Evolutionary conservation across 345 rosid species (phyloP).

Genomic region (Draba incana): DNA sequence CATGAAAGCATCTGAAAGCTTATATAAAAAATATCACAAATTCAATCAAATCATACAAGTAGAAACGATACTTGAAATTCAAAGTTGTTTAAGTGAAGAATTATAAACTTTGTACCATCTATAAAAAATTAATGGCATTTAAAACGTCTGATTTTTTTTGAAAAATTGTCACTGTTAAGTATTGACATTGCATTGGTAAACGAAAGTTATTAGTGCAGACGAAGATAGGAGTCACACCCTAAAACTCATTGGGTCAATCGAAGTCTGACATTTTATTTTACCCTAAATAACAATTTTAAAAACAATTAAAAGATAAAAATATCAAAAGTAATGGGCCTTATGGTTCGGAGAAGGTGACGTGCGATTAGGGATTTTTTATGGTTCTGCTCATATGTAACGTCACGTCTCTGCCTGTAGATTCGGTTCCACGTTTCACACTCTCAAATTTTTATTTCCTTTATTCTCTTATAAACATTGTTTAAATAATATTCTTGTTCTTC

Average conservation of each 20-base stretch:
- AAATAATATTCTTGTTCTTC: background rate
- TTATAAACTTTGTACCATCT: slow-evolving; percentile 10
- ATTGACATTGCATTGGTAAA: slow-evolving; percentile 49
- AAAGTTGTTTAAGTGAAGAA: slow-evolving; percentile 17
- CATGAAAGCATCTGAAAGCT: background rate
- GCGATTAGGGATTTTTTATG: slow-evolving; percentile 40
- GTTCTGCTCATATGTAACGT: slow-evolving; percentile 46
- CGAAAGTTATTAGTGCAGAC: slow-evolving; percentile 44
- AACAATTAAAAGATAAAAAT: background rate
- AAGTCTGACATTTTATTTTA: slow-evolving; percentile 46
- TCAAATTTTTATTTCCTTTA: background rate
- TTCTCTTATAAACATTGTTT: slow-evolving; percentile 8
- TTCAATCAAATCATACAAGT: too few relatives aligned
- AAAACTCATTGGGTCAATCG: slow-evolving; percentile 45
- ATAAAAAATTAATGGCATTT: slow-evolving; percentile 3
- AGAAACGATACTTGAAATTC: background rate
- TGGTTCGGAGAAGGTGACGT: slow-evolving; percentile 41
- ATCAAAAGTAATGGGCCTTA: slow-evolving; percentile 21
- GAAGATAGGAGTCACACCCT: slow-evolving; percentile 45
- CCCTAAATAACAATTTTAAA: slow-evolving; percentile 37
- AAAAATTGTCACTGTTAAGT: slow-evolving; percentile 34
- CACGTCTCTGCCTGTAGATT: slow-evolving; percentile 45
- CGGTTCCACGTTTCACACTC: slow-evolving; percentile 42
- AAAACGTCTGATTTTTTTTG: slow-evolving; percentile 23
- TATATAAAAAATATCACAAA: too few relatives aligned